Base-by-base conservation (phyloP, 2,329 filamentous ascomycete species). In the Phaeosphaeria sp. region DNA sequence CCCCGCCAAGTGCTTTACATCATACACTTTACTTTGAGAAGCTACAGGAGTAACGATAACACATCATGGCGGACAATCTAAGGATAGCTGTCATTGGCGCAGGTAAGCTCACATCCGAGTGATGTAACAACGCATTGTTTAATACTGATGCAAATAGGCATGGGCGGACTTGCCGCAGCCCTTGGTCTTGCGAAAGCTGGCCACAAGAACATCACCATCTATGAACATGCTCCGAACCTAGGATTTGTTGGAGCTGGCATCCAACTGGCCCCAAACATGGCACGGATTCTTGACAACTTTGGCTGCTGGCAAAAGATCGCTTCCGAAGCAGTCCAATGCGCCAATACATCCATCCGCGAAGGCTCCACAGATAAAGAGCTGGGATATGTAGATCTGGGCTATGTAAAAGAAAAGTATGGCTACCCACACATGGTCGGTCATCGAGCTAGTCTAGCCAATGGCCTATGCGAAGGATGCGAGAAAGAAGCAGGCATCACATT, bases 241-340 rank as follows among this genome's bases (percentile, higher is more conserved):
- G 91, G 91, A 5, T 94, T 94, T 67, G 90, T 94, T 0, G 92
- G 92, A 22, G 92, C 92, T 1, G 92, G 92, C 5, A 94, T 95
- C 64, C 92, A 96, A 73, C 82, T 94, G 56, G 90, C 91, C 0
- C 91, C 91, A 0, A 96, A 95, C 65, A 90, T 94, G 84, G 88
- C 89, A 3, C 85, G 90, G 1, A 90, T 95, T 9, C 82, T 95
- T 13, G 88, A 92, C 70, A 81, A 83, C 15, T 79, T 93, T 41
- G 91, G 89, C 10, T 89, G 90, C 57, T 94, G 91, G 90, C 78
- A 83, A 18, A 81, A 83, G 17, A 91, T 95, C 60, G 86, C 86
- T 62, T 83, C 81, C 39, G 90, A 93, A 72, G 89, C 90, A 2
- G 90, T 91, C 0, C 84, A 89, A 58, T 83, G 93, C 58, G 83